These are phyloP conservation scores for Paramarasmius palmivorus DNA, from an alignment of 1,284 basidiomycete genomes.

Conservation along the genomic window DNA sequence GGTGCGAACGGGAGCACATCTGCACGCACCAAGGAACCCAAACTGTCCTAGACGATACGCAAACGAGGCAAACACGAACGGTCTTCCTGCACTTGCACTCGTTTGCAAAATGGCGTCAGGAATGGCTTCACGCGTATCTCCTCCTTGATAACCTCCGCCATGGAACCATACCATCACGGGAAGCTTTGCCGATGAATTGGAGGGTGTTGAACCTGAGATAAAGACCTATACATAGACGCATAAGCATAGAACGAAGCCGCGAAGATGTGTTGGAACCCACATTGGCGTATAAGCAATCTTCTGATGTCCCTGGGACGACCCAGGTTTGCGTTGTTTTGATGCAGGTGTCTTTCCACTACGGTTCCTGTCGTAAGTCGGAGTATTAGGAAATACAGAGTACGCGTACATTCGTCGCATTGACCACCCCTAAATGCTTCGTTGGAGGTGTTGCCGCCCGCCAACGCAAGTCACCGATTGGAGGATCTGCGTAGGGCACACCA, in stretches of 20 bases:
- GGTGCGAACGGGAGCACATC: not conserved
- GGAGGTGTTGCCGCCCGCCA: conserved; percentile 39
- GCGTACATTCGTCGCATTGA: conserved; percentile 33
- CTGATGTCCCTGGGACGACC: conserved; percentile 27
- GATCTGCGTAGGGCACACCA: conserved; percentile 38
- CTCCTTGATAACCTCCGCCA: conserved; percentile 38
- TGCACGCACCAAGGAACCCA: conserved; percentile 34
- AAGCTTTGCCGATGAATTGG: conserved; percentile 20
- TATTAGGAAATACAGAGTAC: not conserved
- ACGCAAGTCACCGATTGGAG: conserved; percentile 34
- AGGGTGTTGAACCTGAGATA: conserved; percentile 16
- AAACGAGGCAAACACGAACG: conserved; percentile 38
- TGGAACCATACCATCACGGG: conserved; percentile 36
- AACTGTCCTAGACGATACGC: conserved; percentile 40
- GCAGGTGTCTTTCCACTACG: conserved; percentile 24
- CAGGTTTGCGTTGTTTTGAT: conserved; percentile 25
- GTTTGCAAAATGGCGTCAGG: conserved; percentile 29
- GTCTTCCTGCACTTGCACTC: conserved; percentile 18
- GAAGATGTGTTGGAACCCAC: conserved; percentile 19
- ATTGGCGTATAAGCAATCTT: conserved; percentile 42
- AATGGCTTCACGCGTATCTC: conserved; percentile 27
- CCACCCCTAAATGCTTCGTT: conserved; percentile 30
- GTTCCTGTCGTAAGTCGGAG: not conserved
- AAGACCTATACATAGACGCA: conserved; percentile 15
- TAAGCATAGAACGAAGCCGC: conserved; percentile 23